Evolutionary conservation across 1,284 basidiomycete genomes (phyloP), one percentile per base, ranked within the genome.

Genomic region (Leccinum solheimii): DNA sequence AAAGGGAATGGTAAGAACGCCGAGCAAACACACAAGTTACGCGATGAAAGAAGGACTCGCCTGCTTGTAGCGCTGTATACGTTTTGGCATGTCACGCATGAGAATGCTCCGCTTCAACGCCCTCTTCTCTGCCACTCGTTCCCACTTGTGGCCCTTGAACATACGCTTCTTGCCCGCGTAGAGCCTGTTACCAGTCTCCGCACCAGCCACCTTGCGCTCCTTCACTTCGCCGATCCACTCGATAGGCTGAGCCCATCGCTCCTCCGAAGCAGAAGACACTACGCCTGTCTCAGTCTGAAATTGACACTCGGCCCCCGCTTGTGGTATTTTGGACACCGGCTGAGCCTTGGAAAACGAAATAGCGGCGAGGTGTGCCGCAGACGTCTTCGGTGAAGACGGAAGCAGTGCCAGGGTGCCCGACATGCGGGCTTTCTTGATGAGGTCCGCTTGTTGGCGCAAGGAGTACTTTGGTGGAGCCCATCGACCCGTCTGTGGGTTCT

Each of bases 71-170:
- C 80, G 80, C 64, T 75, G 74, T 64, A 91, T 79, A 62, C 88
- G 83, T 66, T 81, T 80, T 45, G 77, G 69, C 90, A 92, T 91
- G 71, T 86, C 83, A 69, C 83, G 80, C 81, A 92, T 76, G 60
- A 89, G 76, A 59, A 85, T 80, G 62, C 76, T 76, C 62, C 78
- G 82, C 68, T 79, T 81, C 68, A 74, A 75, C 58, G 76, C 70
- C 65, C 77, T 77, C 68, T 79, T 77, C 59, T 77, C 78, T 65
- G 77, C 78, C 64, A 78, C 72, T 45, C 89, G 82, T 76, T 92
- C 87, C 87, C 87, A 91, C 68, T 85, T 89, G 80, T 92, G 90
- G 23, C 91, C 91, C 80, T 92, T 93, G 83, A 93, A 92, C 90
- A 92, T 92, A 66, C 83, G 79, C 79, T 85, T 87, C 81, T 83